Evolutionary conservation across 805 yeast genomes (phyloP).

Genomic region (Candida pseudoglaebosa): DNA sequence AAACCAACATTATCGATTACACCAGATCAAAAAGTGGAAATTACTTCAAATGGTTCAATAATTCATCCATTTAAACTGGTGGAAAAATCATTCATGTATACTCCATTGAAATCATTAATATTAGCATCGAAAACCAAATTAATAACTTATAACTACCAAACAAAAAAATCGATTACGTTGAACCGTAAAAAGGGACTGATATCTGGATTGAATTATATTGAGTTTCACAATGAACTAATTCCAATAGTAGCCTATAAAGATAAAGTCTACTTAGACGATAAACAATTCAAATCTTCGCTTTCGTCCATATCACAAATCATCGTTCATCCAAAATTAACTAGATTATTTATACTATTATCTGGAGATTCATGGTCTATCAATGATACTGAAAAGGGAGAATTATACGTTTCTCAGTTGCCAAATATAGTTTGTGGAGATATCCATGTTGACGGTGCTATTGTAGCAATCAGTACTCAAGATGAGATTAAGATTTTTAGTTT

Average conservation of each 20-base stretch:
- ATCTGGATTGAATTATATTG: constrained; percentile 11
- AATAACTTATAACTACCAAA: not conserved
- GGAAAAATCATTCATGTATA: constrained; percentile 5
- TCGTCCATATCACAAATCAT: constrained; percentile 18
- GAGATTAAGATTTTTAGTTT: constrained; percentile 37
- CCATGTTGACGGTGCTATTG: constrained; percentile 48
- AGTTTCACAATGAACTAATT: constrained; percentile 8
- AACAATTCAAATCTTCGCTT: constrained; percentile 4
- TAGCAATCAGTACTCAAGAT: constrained; percentile 35
- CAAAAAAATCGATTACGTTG: not conserved
- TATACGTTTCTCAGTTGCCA: not conserved
- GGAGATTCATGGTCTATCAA: constrained; percentile 17
- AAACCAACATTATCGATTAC: constrained; percentile 16
- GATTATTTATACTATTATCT: constrained; percentile 26
- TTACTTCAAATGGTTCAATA: constrained; percentile 8
- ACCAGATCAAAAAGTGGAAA: constrained; percentile 11
- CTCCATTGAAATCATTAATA: constrained; percentile 1
- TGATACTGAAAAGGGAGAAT: constrained; percentile 8
- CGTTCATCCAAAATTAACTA: constrained; percentile 30
- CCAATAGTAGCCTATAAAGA: constrained; percentile 20
- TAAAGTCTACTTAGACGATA: constrained; percentile 13
- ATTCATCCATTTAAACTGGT: constrained; percentile 12
- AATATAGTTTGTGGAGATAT: constrained; percentile 22
- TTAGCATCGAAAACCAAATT: constrained; percentile 4
- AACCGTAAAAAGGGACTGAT: constrained; percentile 14